Percentiles rank a stretch among this genome's conserved stretches.
Evolutionary conservation across 2,329 filamentous ascomycete species (phyloP).

Genomic region (Pestalotiopsis sp.): DNA sequence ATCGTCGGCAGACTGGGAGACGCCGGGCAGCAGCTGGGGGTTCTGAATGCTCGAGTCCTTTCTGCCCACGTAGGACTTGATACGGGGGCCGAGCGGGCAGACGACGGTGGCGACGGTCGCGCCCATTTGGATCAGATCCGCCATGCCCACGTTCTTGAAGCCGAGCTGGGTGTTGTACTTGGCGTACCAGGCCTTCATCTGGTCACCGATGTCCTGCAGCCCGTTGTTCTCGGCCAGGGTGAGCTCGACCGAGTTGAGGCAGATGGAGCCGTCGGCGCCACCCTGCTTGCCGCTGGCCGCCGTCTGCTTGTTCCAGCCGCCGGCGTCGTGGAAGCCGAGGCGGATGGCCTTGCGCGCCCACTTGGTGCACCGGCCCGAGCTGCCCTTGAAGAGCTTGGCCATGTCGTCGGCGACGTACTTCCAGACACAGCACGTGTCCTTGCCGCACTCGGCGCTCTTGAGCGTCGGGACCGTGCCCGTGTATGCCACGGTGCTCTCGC

Average conservation of each 20-base stretch:
- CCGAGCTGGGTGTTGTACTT: conserved; percentile 31
- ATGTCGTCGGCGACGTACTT: conserved; percentile 44
- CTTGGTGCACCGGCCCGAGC: conserved; percentile 43
- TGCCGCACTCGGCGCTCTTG: conserved; percentile 30
- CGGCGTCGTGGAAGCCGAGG: conserved; percentile 52
- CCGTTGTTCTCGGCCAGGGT: conserved; percentile 47
- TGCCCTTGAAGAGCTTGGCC: conserved; percentile 36
- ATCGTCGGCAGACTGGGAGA: conserved; percentile 45
- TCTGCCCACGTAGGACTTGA: conserved; percentile 55
- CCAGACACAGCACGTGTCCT: conserved; percentile 49
- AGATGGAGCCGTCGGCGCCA: conserved; percentile 50
- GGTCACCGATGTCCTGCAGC: conserved; percentile 43
- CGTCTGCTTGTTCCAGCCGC: conserved; percentile 41
- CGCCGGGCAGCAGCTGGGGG: conserved; percentile 45
- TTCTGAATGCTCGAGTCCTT: conserved; percentile 43
- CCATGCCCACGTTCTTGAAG: conserved; percentile 45
- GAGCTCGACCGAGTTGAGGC: conserved; percentile 43
- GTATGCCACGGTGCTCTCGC: conserved; percentile 24
- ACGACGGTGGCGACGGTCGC: conserved; percentile 51
- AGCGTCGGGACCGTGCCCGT: conserved; percentile 18
- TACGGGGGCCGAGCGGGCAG: conserved; percentile 47
- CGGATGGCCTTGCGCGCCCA: conserved; percentile 47
- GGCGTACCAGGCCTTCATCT: conserved; percentile 40
- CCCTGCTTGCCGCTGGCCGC: conserved; percentile 31
- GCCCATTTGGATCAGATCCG: conserved; percentile 58